These are phyloP conservation scores for Saksenaea oblongispora DNA, from an alignment of 371 early-diverging fungal species.

Conservation along the genomic window DNA sequence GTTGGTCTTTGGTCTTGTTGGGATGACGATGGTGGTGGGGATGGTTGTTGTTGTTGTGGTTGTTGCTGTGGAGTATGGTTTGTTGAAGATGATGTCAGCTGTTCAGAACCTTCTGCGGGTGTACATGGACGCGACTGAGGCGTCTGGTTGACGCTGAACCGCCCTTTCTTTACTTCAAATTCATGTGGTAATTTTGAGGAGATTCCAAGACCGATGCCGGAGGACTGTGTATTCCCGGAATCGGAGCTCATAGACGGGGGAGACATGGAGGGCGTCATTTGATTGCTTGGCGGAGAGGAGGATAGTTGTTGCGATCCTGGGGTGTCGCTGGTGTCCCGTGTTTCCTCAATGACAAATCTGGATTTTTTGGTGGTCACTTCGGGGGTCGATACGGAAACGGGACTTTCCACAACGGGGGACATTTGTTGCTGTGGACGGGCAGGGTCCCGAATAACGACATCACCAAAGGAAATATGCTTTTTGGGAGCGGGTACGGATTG, in stretches of 20 bases:
- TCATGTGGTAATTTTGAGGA: slow-evolving; percentile 8
- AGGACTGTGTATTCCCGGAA: slow-evolving; percentile 5
- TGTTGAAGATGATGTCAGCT: background rate
- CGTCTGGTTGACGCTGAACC: slow-evolving; percentile 61
- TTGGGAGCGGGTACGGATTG: slow-evolving; percentile 13
- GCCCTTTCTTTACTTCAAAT: slow-evolving; percentile 60
- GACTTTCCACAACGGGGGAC: background rate
- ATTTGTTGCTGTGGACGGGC: slow-evolving; percentile 4
- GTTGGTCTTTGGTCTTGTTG: slow-evolving; percentile 8
- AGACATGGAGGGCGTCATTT: slow-evolving; percentile 13
- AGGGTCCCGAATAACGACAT: slow-evolving; percentile 44
- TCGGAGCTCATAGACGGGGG: slow-evolving; percentile 3
- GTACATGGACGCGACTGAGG: slow-evolving; percentile 6
- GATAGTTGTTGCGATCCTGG: slow-evolving; percentile 27
- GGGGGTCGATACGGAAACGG: slow-evolving; percentile 7
- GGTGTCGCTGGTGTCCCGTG: slow-evolving; percentile 7
- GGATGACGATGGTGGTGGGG: background rate
- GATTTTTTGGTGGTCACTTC: slow-evolving; percentile 40
- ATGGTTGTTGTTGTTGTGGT: background rate
- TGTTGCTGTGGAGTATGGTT: slow-evolving; percentile 6
- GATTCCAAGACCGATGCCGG: background rate
- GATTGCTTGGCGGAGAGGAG: slow-evolving; percentile 35
- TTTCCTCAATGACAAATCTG: slow-evolving; percentile 57
- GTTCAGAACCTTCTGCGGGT: slow-evolving; percentile 1
- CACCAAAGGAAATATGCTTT: slow-evolving; percentile 52